Conservation (phyloP, 2,329 filamentous ascomycete species). For the Decorospora gaudefroyi region DNA sequence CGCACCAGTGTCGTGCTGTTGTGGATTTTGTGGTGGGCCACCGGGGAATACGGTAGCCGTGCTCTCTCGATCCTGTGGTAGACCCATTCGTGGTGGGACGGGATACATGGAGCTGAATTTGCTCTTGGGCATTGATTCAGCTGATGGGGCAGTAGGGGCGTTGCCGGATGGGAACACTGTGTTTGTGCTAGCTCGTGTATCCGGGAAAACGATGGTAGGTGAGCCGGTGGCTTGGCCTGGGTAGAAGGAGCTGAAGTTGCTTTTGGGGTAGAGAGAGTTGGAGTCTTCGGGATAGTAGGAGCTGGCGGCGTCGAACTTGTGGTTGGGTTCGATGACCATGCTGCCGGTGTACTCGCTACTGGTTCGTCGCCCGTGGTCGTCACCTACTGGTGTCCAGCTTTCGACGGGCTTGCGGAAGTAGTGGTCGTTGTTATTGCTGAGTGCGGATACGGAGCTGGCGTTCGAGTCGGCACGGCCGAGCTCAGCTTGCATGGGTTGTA, state of each 20-base stretch:
- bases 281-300: constrained; percentile 45
- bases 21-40: too few relatives aligned
- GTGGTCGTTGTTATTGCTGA: constrained; percentile 40
- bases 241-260: constrained; percentile 59
- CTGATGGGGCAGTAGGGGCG: constrained; percentile 18
- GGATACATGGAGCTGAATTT: constrained; percentile 37
- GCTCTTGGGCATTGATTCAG: constrained; percentile 26
- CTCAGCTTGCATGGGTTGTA: constrained; percentile 47
- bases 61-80: constrained; percentile 57
- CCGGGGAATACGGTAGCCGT: constrained; percentile 44
- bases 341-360: constrained; percentile 54
- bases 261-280: constrained; percentile 52
- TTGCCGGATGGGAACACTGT: constrained; percentile 38
- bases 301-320: constrained; percentile 60
- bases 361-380: constrained; percentile 41
- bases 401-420: constrained; percentile 39
- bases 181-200: constrained; percentile 64
- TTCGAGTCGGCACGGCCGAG: constrained; percentile 46
- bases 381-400: constrained; percentile 46
- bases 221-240: constrained; percentile 48
- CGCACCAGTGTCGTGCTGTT: constrained; percentile 13
- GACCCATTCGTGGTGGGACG: constrained; percentile 34
- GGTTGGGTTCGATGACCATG: constrained; percentile 48
- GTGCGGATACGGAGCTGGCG: constrained; percentile 41
- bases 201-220: constrained; percentile 62